Conservation (phyloP, 805 yeast genomes). For the Starmerella davenportii region DNA sequence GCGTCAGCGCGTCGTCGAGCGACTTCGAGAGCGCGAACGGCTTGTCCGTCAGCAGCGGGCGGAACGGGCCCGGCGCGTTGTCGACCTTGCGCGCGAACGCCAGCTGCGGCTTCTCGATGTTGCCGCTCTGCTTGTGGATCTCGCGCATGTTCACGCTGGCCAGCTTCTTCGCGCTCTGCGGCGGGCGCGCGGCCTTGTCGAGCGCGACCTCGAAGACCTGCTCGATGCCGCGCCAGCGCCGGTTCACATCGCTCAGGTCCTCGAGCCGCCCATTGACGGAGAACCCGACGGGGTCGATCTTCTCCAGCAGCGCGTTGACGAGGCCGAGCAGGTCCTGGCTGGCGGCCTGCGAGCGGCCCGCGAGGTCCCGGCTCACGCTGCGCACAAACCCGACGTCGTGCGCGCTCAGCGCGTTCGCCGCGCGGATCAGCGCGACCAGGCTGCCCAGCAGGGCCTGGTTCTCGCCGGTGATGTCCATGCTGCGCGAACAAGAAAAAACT, state of each 20-base stretch:
- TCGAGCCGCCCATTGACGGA: conserved; percentile 19
- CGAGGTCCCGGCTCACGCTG: conserved; percentile 37
- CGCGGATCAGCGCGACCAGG: conserved; percentile 41
- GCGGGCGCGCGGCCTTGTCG: conserved; percentile 45
- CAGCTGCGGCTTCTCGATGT: conserved; percentile 21
- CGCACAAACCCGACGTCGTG: conserved; percentile 65
- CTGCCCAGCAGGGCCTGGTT: conserved; percentile 25
- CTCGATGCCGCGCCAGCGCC: conserved; percentile 45
- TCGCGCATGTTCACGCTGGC: not conserved
- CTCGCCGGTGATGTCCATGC: conserved; percentile 15
- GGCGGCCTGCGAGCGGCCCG: conserved; percentile 25
- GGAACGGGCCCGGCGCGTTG: conserved; percentile 61
- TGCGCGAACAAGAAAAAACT: no score
- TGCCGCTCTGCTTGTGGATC: conserved; percentile 5
- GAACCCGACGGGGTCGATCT: conserved; percentile 10
- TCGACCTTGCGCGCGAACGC: conserved; percentile 40
- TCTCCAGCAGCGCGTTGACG: conserved; percentile 18
- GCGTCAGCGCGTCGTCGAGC: conserved; percentile 33
- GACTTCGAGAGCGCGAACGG: conserved; percentile 45
- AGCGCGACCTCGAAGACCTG: conserved; percentile 49
- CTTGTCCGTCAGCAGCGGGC: conserved; percentile 50
- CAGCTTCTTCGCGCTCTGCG: not conserved
- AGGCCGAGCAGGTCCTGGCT: conserved; percentile 19
- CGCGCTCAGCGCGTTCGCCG: conserved; percentile 51
- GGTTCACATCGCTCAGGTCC: conserved; percentile 30